Evolutionary conservation across 2,329 filamentous ascomycete species (phyloP).

Genomic region (Thielaviopsis musarum): DNA sequence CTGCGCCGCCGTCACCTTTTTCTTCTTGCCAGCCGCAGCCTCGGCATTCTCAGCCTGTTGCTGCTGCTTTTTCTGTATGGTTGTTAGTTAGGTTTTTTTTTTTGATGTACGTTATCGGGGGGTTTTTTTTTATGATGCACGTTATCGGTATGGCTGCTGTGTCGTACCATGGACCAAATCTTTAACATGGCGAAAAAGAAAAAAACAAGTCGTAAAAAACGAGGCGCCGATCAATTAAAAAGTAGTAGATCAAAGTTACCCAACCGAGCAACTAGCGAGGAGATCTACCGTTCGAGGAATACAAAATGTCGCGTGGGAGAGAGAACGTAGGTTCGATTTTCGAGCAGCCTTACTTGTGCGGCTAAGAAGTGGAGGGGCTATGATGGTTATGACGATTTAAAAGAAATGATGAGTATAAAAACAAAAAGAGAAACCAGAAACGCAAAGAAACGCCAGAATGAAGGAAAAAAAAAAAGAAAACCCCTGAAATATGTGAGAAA

Average conservation of each 20-base stretch:
- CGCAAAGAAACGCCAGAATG: neutral
- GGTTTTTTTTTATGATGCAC: neutral
- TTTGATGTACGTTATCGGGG: neutral
- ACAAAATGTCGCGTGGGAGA: neutral
- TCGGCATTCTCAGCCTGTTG: slow-evolving; percentile 81
- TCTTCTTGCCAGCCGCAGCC: slow-evolving; percentile 67
- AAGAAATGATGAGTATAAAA: too few relatives aligned
- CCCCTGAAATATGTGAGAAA: too few relatives aligned
- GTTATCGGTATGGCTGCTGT: neutral
- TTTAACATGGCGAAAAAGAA: slow-evolving; percentile 56
- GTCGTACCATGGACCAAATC: slow-evolving; percentile 92
- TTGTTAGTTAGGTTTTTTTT: slow-evolving; percentile 13
- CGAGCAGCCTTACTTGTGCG: too few relatives aligned
- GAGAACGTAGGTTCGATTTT: neutral
- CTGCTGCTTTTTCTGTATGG: slow-evolving; percentile 76
- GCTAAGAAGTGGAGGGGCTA: neutral
- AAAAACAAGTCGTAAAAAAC: neutral
- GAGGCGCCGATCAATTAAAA: too few relatives aligned
- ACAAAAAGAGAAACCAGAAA: neutral
- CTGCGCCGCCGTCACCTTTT: slow-evolving; percentile 95
- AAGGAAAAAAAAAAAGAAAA: neutral
- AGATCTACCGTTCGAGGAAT: neutral
- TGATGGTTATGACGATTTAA: neutral
- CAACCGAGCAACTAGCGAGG: neutral
- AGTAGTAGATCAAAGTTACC: too few relatives aligned